A percentile compares a stretch with the other conserved stretches of the same genome.
These are phyloP conservation scores for Colletotrichum tanaceti DNA, from an alignment of 2,329 filamentous ascomycete genomes.

Conservation along the genomic window DNA sequence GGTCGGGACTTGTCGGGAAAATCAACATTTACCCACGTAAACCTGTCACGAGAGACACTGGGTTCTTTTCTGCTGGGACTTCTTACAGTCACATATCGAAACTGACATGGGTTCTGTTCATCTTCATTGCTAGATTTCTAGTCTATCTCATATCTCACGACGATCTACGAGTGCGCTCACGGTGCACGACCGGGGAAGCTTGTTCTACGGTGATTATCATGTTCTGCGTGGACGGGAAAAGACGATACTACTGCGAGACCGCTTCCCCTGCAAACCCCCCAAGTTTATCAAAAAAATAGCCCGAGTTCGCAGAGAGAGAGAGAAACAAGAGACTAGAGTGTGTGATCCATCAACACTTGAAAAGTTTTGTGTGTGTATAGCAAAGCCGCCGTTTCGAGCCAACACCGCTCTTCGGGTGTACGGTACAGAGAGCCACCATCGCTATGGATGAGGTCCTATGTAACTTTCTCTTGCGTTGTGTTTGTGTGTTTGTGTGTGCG, in stretches of 20 bases:
- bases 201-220: conserved; percentile 22
- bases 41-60: too few relatives aligned
- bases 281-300: conserved; percentile 5
- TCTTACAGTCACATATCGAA: neutral
- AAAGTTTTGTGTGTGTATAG: conserved; percentile 35
- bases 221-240: conserved; percentile 26
- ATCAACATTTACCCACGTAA: too few relatives aligned
- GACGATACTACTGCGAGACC: conserved; percentile 22
- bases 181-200: conserved; percentile 19
- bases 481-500: conserved; percentile 3
- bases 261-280: conserved; percentile 2
- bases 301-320: conserved; percentile 12
- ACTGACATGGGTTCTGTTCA: conserved; percentile 20
- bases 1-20: too few relatives aligned
- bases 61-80: too few relatives aligned
- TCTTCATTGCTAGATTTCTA: conserved; percentile 37
- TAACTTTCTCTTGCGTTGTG: conserved; percentile 3
- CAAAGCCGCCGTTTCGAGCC: conserved; percentile 31
- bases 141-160: conserved; percentile 29
- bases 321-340: conserved; percentile 12
- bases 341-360: conserved; percentile 28
- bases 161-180: conserved; percentile 35
- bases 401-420: conserved; percentile 26
- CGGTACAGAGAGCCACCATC: conserved; percentile 34
- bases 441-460: conserved; percentile 26